Evolutionary conservation across 495 filamentous ascomycete genomes (phyloP).

Genomic region (Glonium stellatum): DNA sequence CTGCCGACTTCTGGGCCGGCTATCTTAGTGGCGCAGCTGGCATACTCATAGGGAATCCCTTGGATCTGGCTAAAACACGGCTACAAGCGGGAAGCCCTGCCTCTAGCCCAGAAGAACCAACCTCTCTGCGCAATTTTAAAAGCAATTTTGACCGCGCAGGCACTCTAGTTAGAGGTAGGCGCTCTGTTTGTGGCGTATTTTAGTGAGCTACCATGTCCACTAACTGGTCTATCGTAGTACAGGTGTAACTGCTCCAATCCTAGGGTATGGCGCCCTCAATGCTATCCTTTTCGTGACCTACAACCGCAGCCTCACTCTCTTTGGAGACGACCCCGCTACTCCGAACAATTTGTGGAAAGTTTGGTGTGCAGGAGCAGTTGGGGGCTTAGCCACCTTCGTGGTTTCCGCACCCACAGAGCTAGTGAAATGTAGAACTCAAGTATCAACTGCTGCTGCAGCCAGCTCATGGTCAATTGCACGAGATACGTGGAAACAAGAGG

Average conservation of each 20-base stretch:
- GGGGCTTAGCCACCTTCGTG: constrained; percentile 73
- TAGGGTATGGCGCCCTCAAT: constrained; percentile 85
- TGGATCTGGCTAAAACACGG: constrained; percentile 79
- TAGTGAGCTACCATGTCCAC: background rate
- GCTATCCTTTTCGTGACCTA: constrained; percentile 80
- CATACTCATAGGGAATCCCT: constrained; percentile 80
- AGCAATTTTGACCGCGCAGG: constrained; percentile 41
- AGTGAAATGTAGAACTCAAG: constrained; percentile 77
- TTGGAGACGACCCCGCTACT: constrained; percentile 37
- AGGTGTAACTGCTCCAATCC: constrained; percentile 72
- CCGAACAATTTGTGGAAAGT: constrained; percentile 46
- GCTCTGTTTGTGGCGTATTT: background rate
- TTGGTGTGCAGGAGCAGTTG: constrained; percentile 68
- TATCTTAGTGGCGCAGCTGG: constrained; percentile 76
- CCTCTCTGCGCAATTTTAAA: constrained; percentile 18
- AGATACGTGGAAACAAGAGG: constrained; percentile 52
- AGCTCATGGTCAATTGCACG: constrained; percentile 57
- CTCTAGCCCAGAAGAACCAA: constrained; percentile 7
- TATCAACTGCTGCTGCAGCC: constrained; percentile 30
- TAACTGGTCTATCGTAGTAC: background rate
- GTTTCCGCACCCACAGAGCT: constrained; percentile 80
- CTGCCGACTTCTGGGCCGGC: constrained; percentile 79
- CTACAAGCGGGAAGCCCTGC: constrained; percentile 54
- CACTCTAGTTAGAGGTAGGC: constrained; percentile 45
- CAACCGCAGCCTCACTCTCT: constrained; percentile 60